phyloP scores from a whole-genome alignment of 495 filamentous ascomycete species.

The Tuber microsphaerosporum region DNA sequence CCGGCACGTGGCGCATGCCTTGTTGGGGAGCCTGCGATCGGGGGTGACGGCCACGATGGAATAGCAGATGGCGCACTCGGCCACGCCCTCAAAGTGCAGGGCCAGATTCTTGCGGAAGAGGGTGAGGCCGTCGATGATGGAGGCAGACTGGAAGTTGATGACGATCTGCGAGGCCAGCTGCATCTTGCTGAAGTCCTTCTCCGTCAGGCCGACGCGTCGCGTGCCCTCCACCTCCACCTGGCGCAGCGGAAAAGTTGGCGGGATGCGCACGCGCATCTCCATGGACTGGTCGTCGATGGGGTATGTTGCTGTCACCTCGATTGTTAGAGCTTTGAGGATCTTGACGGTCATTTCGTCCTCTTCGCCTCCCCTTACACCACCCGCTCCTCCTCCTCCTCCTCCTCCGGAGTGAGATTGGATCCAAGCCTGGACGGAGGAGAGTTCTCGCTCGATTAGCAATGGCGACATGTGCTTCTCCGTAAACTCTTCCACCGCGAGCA shows the following conservation, averaged over 20 bases:
- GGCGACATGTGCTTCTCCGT: constrained; percentile 82
- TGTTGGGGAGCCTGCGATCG: constrained; percentile 81
- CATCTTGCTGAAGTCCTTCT: constrained; percentile 85
- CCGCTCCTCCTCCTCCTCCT: no score
- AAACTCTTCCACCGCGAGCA: constrained; percentile 67
- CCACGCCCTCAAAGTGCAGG: constrained; percentile 82
- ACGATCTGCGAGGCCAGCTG: constrained; percentile 78
- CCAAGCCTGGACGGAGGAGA: constrained; percentile 70
- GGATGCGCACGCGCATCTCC: constrained; percentile 68
- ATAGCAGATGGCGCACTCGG: constrained; percentile 95
- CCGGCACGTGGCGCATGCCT: constrained; percentile 86
- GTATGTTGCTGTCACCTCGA: constrained; percentile 72
- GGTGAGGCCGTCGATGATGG: constrained; percentile 72
- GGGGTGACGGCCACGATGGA: constrained; percentile 65
- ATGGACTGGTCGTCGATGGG: constrained; percentile 79
- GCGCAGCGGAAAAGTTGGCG: constrained; percentile 70
- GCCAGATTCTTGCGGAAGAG: constrained; percentile 77
- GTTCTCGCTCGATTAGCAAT: constrained; percentile 61
- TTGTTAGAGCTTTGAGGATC: constrained; percentile 56
- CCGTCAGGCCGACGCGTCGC: constrained; percentile 75
- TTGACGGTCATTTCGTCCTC: constrained; percentile 68
- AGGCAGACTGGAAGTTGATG: constrained; percentile 81
- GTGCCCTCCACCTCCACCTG: constrained; percentile 66
- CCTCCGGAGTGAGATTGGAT: constrained; percentile 49
- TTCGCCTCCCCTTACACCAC: constrained; percentile 54